These are phyloP conservation scores for Verbena officinalis DNA, from an alignment of 257 asterid genomes.

Conservation along the genomic window DNA sequence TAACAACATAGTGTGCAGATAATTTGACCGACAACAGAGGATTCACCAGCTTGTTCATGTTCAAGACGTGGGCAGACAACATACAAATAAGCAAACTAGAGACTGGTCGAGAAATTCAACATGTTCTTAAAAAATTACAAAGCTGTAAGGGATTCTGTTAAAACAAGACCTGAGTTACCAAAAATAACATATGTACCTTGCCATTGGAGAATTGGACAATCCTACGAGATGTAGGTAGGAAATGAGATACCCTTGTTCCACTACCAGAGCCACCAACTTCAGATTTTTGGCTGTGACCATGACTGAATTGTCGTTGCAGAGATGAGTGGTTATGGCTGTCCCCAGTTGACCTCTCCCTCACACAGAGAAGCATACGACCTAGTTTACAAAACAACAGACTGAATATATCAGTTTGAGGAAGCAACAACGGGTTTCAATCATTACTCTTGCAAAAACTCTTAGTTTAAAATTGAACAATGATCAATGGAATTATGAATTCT, in stretches of 20 bases:
- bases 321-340: conserved; percentile 80
- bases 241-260: conserved; percentile 92
- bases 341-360: conserved; percentile 83
- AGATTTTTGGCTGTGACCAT: conserved; percentile 83
- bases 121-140: not conserved
- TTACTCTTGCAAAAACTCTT: not conserved
- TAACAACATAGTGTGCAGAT: not conserved
- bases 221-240: conserved; percentile 97
- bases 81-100: conserved; percentile 14
- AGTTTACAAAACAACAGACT: conserved; percentile 27
- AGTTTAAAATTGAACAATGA: conserved; percentile 11
- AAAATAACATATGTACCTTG: conserved; percentile 52
- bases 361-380: conserved; percentile 99
- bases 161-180: conserved; percentile 1
- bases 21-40: conserved; percentile 13
- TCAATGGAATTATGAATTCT: not conserved
- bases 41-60: not conserved
- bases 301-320: conserved; percentile 94
- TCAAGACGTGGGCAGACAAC: conserved; percentile 2
- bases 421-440: not conserved
- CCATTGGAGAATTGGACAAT: conserved; percentile 97
- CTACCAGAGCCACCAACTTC: conserved; percentile 80
- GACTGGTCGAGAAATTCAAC: not conserved
- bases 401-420: conserved; percentile 7
- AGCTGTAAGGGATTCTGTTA: not conserved